A percentile compares a stretch with the other conserved stretches of the same genome.
phyloP scores from a whole-genome alignment of 2,329 filamentous ascomycete genomes.

The Phaeomoniella chlamydospora region DNA sequence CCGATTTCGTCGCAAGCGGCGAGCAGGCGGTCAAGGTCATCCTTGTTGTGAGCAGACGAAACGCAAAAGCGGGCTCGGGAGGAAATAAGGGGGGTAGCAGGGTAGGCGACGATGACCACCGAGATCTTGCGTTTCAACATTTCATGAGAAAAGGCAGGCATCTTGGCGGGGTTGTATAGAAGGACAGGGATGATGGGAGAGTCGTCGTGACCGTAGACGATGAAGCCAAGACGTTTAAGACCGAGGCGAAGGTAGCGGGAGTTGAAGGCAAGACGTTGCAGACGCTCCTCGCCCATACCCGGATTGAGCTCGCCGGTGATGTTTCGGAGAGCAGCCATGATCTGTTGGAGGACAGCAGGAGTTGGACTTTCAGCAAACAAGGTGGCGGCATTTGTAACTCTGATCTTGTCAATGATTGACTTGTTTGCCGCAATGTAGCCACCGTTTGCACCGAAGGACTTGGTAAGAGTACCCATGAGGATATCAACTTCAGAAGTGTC shows the following conservation, averaged over 20 bases:
- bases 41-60: conserved; percentile 92
- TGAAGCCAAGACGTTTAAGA: conserved; percentile 90
- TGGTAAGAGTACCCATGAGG: conserved; percentile 95
- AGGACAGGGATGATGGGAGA: conserved; percentile 91
- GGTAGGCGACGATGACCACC: conserved; percentile 93
- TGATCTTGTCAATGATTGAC: conserved; percentile 81
- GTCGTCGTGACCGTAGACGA: conserved; percentile 94
- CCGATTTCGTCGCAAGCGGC: conserved; percentile 81
- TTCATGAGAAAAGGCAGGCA: conserved; percentile 94
- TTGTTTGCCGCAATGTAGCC: conserved; percentile 89
- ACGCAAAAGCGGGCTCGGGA: conserved; percentile 93
- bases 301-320: conserved; percentile 79
- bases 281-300: conserved; percentile 86
- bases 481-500: conserved; percentile 82
- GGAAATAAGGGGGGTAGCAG: conserved; percentile 86
- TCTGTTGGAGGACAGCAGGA: conserved; percentile 82
- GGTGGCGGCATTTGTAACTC: conserved; percentile 70
- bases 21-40: conserved; percentile 83
- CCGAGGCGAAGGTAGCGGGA: conserved; percentile 94
- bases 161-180: conserved; percentile 97
- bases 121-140: conserved; percentile 98
- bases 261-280: conserved; percentile 95
- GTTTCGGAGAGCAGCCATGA: conserved; percentile 69
- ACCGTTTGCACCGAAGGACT: conserved; percentile 96
- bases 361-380: conserved; percentile 77